A percentile compares a stretch with the other conserved stretches of the same genome.
phyloP scores from a whole-genome alignment of 2,329 filamentous ascomycete genomes.

The Trichoderma citrinoviride region DNA sequence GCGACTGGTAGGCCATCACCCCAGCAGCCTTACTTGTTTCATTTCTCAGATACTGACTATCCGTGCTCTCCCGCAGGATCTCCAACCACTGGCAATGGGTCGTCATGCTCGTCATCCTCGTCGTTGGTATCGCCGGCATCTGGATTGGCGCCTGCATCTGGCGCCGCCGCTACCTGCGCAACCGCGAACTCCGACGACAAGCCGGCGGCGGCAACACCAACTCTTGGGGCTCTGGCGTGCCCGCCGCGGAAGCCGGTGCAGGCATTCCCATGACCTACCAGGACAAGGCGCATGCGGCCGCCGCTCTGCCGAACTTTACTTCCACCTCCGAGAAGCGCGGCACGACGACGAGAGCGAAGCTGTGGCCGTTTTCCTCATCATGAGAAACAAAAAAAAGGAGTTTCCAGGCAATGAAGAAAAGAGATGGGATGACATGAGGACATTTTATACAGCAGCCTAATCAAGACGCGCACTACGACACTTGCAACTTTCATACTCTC shows the following conservation, averaged over 20 bases:
- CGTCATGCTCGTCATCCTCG: slow-evolving; percentile 73
- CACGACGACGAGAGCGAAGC: slow-evolving; percentile 1
- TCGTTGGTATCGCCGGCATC: slow-evolving; percentile 64
- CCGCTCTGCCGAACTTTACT: slow-evolving; percentile 12
- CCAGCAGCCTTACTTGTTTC: background rate
- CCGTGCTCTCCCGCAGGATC: slow-evolving; percentile 49
- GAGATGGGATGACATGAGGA: background rate
- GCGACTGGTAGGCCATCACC: slow-evolving; percentile 45
- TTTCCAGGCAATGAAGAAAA: background rate
- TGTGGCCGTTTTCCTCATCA: slow-evolving; percentile 15
- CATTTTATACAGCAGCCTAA: slow-evolving; percentile 6
- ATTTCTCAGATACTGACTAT: background rate
- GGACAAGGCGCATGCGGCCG: slow-evolving; percentile 17
- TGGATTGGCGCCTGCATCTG: slow-evolving; percentile 68
- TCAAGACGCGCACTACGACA: slow-evolving; percentile 15
- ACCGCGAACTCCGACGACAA: slow-evolving; percentile 57
- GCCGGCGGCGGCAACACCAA: slow-evolving; percentile 34
- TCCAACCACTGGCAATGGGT: slow-evolving; percentile 75
- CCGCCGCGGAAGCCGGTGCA: slow-evolving; percentile 27
- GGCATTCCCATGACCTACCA: slow-evolving; percentile 26
- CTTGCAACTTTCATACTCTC: background rate
- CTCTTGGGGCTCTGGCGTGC: slow-evolving; percentile 37
- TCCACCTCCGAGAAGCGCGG: slow-evolving; percentile 19
- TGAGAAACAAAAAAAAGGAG: background rate
- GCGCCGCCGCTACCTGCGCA: slow-evolving; percentile 70